Evolutionary conservation across 202 grass and related monocot species (phyloP).

Genomic region (Thinopyrum obtusiflorum): DNA sequence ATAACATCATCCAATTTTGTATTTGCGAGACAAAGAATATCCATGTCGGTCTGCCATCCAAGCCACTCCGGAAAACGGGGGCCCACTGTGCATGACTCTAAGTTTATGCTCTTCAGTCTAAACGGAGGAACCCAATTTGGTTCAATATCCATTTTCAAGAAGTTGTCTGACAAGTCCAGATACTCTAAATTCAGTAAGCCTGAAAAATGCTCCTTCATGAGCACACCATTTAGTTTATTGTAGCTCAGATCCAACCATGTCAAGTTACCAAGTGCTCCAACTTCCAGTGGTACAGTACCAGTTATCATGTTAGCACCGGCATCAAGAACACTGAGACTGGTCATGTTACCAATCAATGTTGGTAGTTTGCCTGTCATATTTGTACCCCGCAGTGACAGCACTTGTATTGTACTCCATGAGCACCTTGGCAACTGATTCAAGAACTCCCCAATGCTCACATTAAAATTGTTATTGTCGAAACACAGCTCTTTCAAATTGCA

Average conservation of each 20-base stretch:
- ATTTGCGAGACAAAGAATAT: accelerated
- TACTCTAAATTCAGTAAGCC: background rate
- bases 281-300: too few species aligned
- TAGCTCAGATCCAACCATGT: background rate
- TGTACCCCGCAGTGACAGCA: background rate
- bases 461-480: too few species aligned
- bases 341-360: too few species aligned
- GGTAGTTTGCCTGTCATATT: too few species aligned
- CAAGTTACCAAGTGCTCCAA: background rate
- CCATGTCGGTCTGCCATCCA: background rate
- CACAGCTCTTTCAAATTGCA: too few species aligned
- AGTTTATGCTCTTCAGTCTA: accelerated
- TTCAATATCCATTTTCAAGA: background rate
- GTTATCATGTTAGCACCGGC: too few species aligned
- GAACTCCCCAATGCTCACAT: too few species aligned
- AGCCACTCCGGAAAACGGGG: background rate
- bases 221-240: too few species aligned
- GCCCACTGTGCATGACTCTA: accelerated
- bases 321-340: too few species aligned
- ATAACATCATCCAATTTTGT: background rate
- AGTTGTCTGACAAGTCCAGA: background rate
- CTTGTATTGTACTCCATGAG: too few species aligned
- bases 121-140: background rate
- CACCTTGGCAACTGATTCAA: too few species aligned
- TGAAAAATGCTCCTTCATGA: too few species aligned